phyloP scores from a whole-genome alignment of 1,139 yeast genomes.

The Geotrichum fermentans region DNA sequence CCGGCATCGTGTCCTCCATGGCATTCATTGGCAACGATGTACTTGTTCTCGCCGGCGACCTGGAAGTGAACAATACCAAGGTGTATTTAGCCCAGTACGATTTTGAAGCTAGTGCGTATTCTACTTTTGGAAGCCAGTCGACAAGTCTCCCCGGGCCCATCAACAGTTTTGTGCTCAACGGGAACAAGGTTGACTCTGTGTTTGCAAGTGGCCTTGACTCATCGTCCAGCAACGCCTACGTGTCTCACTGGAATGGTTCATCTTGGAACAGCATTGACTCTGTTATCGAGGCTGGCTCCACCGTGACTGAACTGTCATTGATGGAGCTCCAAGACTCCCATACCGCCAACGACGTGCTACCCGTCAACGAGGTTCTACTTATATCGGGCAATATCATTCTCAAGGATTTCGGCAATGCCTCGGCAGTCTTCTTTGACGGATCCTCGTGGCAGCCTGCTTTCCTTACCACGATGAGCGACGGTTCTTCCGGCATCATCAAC shows the following conservation, averaged over 20 bases:
- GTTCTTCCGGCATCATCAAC: constrained; percentile 26
- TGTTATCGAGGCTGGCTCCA: constrained; percentile 36
- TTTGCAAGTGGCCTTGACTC: constrained; percentile 52
- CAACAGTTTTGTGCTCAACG: constrained; percentile 48
- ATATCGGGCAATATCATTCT: constrained; percentile 60
- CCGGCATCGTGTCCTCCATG: constrained; percentile 55
- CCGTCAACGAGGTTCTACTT: constrained; percentile 46
- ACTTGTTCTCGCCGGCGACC: constrained; percentile 60
- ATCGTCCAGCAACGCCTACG: constrained; percentile 28
- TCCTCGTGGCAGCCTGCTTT: constrained; percentile 66
- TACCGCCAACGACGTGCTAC: constrained; percentile 40
- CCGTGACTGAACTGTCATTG: constrained; percentile 35
- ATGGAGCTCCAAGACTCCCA: constrained; percentile 34
- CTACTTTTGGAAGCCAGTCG: constrained; percentile 24
- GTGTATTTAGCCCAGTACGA: constrained; percentile 50
- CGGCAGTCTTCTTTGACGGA: constrained; percentile 69
- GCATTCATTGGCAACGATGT: constrained; percentile 48
- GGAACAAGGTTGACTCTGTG: constrained; percentile 48
- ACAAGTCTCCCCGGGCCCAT: constrained; percentile 42
- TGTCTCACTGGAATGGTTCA: constrained; percentile 27
- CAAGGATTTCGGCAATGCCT: constrained; percentile 52
- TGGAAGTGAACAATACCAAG: constrained; percentile 41
- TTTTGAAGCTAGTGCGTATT: constrained; percentile 38
- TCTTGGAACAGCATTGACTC: constrained; percentile 36
- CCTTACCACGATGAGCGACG: constrained; percentile 35